Evolutionary conservation across 345 rosid species (phyloP).

Genomic region (Arabidopsis suecica): DNA sequence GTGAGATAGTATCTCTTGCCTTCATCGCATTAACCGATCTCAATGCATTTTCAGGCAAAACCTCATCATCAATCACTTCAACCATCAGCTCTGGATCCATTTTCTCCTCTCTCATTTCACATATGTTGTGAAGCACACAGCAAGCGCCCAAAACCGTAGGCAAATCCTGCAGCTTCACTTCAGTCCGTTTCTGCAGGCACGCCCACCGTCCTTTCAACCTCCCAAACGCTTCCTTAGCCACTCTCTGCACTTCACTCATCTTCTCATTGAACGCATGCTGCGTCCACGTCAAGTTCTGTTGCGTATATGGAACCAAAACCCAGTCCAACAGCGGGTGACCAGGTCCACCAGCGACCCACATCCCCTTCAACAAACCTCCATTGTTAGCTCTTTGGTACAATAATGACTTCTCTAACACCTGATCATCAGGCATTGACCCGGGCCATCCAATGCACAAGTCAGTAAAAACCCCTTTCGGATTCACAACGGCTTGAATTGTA

Average conservation of each 20-base stretch:
- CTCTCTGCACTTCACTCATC: constrained; percentile 65
- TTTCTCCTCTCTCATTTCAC: constrained; percentile 63
- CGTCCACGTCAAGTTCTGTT: constrained; percentile 80
- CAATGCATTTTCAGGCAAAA: constrained; percentile 61
- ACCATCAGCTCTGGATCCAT: constrained; percentile 54
- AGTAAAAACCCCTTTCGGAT: constrained; percentile 70
- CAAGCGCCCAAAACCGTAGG: constrained; percentile 83
- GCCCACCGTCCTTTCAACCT: constrained; percentile 79
- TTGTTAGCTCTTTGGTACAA: constrained; percentile 70
- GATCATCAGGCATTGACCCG: constrained; percentile 83
- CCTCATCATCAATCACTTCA: constrained; percentile 71
- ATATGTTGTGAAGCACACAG: constrained; percentile 79
- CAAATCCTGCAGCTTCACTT: constrained; percentile 77
- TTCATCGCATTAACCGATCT: constrained; percentile 61
- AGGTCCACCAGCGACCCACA: constrained; percentile 73
- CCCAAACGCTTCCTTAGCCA: constrained; percentile 67
- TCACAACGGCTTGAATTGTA: constrained; percentile 76
- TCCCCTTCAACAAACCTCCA: constrained; percentile 61
- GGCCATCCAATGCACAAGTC: constrained; percentile 95
- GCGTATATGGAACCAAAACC: constrained; percentile 81
- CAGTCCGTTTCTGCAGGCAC: constrained; percentile 82
- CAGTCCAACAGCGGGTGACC: constrained; percentile 80
- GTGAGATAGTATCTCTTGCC: constrained; percentile 77
- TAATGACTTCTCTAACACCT: constrained; percentile 78
- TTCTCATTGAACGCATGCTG: constrained; percentile 85